Base-by-base conservation (phyloP, 2,329 filamentous ascomycete species). In the Proliferodiscus dingleyae region DNA sequence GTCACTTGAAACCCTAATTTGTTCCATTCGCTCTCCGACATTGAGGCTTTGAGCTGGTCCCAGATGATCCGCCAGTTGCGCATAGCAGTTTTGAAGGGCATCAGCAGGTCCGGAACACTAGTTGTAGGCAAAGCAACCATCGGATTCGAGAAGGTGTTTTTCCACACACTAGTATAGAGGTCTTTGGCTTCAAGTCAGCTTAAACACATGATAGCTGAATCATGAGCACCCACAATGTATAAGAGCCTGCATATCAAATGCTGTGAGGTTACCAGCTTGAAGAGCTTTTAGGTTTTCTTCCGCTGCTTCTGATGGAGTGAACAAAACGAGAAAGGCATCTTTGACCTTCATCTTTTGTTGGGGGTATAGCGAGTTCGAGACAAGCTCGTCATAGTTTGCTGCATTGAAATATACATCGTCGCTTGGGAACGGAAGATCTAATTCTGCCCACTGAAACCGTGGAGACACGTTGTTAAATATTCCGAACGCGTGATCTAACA, bases 401-500 rank as follows among this genome's bases (percentile, higher is more conserved):
- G 50, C 30, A 19, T 50, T 50, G 44, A 64, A 64, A 26, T 51
- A 62, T 1, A 34, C 21, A 18, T 61, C 56, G 21, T 60, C 56
- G 30, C 51, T 52, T 4, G 60, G 56, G 40, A 64, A 60, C 2
- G 53, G 49, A 3, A 61, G 48, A 38, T 61, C 61, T 5, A 62
- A 46, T 47, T 64, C 61, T 2, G 58, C 44, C 60, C 60, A 64
- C 45, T 63, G 59, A 15, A 62, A 48, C n/a, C 56, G 51, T 8
- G 58, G 54, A 5, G 58, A 28, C 2, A 61, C 51, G 26, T 64
- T 64, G 42, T 64, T 61, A 46, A 63, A 61, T 15, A 63, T 60
- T 5, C 55, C 59, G 52, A 61, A 62, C 4, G 52, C 52, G 38
- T 57, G 56, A 39, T 64, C 61, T 4, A 64, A 52, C 57, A 62